These are phyloP conservation scores for Jackrogersella multiformis DNA, from an alignment of 495 filamentous ascomycete genomes.

Conservation along the genomic window DNA sequence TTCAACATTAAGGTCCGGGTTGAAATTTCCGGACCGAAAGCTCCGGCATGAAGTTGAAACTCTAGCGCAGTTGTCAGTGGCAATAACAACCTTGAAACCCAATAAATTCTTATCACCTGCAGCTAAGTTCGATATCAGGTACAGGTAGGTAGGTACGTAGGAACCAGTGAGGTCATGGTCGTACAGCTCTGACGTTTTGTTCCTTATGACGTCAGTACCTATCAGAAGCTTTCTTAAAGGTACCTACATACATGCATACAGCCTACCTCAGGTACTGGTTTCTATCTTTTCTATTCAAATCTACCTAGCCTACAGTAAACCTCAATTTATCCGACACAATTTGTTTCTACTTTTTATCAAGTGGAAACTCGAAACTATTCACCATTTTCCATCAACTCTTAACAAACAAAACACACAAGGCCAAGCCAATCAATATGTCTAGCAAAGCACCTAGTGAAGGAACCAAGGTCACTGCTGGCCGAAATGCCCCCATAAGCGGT, in stretches of 20 bases:
- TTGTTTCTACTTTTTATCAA: not conserved
- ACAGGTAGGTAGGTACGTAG: not conserved
- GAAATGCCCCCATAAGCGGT: slow-evolving; percentile 41
- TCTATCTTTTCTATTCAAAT: too few species aligned
- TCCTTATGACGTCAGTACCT: slow-evolving; percentile 42
- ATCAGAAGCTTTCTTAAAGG: not conserved
- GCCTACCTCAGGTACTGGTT: too few species aligned
- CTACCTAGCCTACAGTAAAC: too few species aligned
- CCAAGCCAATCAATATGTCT: slow-evolving; percentile 30
- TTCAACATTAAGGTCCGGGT: too few species aligned
- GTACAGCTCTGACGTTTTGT: slow-evolving; percentile 32
- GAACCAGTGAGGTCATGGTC: slow-evolving; percentile 41
- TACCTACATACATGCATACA: not conserved
- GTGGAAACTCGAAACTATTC: not conserved
- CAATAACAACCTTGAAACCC: too few species aligned
- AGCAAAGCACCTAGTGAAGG: slow-evolving; percentile 42
- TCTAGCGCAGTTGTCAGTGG: not conserved
- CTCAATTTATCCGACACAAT: too few species aligned
- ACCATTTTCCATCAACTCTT: slow-evolving; percentile 23
- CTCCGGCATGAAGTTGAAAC: not conserved
- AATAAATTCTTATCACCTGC: not conserved
- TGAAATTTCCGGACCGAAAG: slow-evolving; percentile 19
- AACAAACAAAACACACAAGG: slow-evolving; percentile 6
- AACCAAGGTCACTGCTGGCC: slow-evolving; percentile 42
- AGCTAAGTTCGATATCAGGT: not conserved